A percentile compares a stretch with the other conserved stretches of the same genome.
Evolutionary conservation across 2,329 filamentous ascomycete genomes (phyloP).

Genomic region (Exophiala alcalophila): DNA sequence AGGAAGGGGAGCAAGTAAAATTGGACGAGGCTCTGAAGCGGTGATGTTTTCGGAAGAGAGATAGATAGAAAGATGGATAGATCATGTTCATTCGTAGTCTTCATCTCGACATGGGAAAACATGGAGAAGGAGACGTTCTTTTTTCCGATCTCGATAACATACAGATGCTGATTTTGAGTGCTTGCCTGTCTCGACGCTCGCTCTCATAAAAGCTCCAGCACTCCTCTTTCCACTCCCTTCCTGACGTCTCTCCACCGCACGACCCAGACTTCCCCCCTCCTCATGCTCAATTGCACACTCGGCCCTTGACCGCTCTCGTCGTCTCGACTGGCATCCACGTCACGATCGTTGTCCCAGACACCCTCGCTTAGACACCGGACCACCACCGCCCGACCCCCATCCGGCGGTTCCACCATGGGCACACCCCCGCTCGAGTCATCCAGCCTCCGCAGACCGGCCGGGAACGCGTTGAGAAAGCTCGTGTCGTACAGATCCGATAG

Average conservation of each 20-base stretch:
- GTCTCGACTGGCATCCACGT: slow-evolving; percentile 14
- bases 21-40: slow-evolving; percentile 12
- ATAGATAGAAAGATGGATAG: no score
- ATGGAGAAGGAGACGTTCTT: no score
- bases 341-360: slow-evolving; percentile 26
- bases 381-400: slow-evolving; percentile 80
- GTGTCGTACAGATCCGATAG: slow-evolving; percentile 80
- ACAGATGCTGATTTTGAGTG: no score
- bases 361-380: slow-evolving; percentile 54
- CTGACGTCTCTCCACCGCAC: slow-evolving; percentile 74
- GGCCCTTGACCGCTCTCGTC: slow-evolving; percentile 25
- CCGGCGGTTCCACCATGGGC: slow-evolving; percentile 87
- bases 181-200: no score
- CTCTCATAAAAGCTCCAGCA: slow-evolving; percentile 46
- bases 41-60: no score
- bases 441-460: slow-evolving; percentile 71
- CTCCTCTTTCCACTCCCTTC: slow-evolving; percentile 43
- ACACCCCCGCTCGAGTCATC: slow-evolving; percentile 83
- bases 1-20: slow-evolving; percentile 26
- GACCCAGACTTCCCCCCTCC: slow-evolving; percentile 64
- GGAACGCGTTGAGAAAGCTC: slow-evolving; percentile 82
- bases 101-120: no score
- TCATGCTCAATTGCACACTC: slow-evolving; percentile 39
- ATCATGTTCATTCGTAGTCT: no score
- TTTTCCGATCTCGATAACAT: no score